Base-by-base conservation (phyloP, 1,139 yeast genomes). In the Blastobotrys persicus region DNA sequence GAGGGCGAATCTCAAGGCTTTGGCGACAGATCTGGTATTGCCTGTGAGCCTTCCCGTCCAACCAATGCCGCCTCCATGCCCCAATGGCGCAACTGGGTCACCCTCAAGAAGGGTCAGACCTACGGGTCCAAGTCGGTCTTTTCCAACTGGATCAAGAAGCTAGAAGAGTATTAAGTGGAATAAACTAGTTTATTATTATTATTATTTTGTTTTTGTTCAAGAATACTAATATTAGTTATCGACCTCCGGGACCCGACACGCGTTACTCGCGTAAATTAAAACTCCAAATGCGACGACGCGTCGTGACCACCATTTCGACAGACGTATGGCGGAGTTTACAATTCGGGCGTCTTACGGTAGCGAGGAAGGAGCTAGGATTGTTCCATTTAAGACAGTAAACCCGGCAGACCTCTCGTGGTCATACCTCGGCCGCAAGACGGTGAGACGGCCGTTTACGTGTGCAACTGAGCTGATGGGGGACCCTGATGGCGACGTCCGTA, bases 31-130 rank as follows among this genome's bases (percentile, higher is more conserved):
- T 66, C 77, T 48, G 88, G 87, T 4, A 76, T 83, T 63, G 81
- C 85, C 55, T 70, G 81, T 42, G 89, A 83, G 64, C 82, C 86
- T 31, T 75, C 79, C 32, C 72, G 88, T 60, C 81, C 72, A 59
- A 74, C 80, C 41, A 73, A 81, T 64, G 86, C 88, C 5, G 71
- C 77, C 39, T 77, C 78, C 61, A 58, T 64, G 44, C 65, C 70
- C 2, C 65, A 74, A 33, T 81, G 84, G 84, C 64, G 63, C 28
- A 57, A 64, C 16, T 80, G 78, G 67, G 86, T 80, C 17, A 63
- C 74, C 31, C 73, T 83, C 57, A 70, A 67, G 47, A 77, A 74
- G 55, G 84, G 81, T 17, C 75, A 79, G 40, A 63, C 64, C 9
- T 83, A 80, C 58, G 88, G 88, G 12, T 69, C 82, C 18, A 73